phyloP scores from a whole-genome alignment of 2,329 filamentous ascomycete species.

The Esteya vermicola region DNA sequence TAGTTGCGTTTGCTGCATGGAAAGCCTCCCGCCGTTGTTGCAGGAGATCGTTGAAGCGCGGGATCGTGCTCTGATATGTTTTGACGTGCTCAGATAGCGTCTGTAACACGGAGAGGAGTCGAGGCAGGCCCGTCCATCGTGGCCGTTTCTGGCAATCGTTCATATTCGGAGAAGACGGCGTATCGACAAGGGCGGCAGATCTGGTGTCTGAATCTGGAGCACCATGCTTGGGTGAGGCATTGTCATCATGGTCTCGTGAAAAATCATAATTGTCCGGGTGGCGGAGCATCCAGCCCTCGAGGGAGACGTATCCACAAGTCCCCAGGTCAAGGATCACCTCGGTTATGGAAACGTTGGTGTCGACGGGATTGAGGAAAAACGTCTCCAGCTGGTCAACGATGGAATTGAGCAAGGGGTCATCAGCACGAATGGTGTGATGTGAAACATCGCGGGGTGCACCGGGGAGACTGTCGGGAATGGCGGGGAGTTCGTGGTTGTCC shows the following conservation, averaged over 20 bases:
- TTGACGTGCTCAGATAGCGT: slow-evolving; percentile 47
- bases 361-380: slow-evolving; percentile 83
- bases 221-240: too few relatives aligned
- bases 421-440: slow-evolving; percentile 45
- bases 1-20: slow-evolving; percentile 35
- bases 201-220: too few relatives aligned
- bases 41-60: slow-evolving; percentile 59
- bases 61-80: slow-evolving; percentile 47
- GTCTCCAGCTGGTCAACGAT: slow-evolving; percentile 54
- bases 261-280: slow-evolving; percentile 52
- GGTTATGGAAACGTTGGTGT: slow-evolving; percentile 80
- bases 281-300: slow-evolving; percentile 83
- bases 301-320: slow-evolving; percentile 67
- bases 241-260: slow-evolving; percentile 16
- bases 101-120: slow-evolving; percentile 43
- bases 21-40: slow-evolving; percentile 51
- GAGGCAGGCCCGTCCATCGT: slow-evolving; percentile 35
- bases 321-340: slow-evolving; percentile 71
- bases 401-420: slow-evolving; percentile 50
- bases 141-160: slow-evolving; percentile 38
- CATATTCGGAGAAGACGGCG: slow-evolving; percentile 26
- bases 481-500: slow-evolving; percentile 42
- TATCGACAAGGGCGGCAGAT: too few relatives aligned
- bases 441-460: slow-evolving; percentile 46
- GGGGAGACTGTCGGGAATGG: slow-evolving; percentile 39